Evolutionary conservation across 441 rosid species (phyloP), one percentile per base, ranked within the genome.

Genomic region (Caryocar brasiliense): DNA sequence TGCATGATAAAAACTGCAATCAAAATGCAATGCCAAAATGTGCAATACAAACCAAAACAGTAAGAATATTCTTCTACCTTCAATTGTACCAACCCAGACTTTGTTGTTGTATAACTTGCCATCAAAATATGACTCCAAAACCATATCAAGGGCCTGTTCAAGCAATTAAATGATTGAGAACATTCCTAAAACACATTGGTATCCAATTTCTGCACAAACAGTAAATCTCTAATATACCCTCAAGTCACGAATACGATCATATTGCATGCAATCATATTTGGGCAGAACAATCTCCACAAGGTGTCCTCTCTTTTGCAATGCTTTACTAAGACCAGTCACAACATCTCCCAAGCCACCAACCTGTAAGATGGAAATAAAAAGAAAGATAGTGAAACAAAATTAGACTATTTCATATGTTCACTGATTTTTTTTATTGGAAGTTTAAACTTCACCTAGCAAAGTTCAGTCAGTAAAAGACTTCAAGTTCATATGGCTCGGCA

Each of bases 271-370:
- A 59, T 92, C 99, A 58, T 92, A 92, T 58, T 92, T 92, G 41
- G 99, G 99, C 64, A 92, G 72, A 62, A 92, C 62, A 61, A 92
- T 72, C 75, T 92, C 99, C 58, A 85, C 89, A 59, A 87, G 82
- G 55, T 91, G 94, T 53, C 96, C 96, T 76, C 70, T 81, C 80
- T 80, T 81, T 72, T 91, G 98, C 47, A 91, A 61, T 65, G 96
- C 85, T 77, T 85, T 91, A 56, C 94, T 65, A 61, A 91, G 95
- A 65, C 96, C 98, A 29, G 94, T 70, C 58, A 91, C 86, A 39
- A 91, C 98, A 54, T 91, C 98, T 47, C 91, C 98, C 75, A 91
- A 76, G 38, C 98, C 98, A 46, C 96, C 98, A 72, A 91, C 96
- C 96, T 91, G 43, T 12, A 40, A 32, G 7, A 12, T n/a, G n/a